phyloP scores from a whole-genome alignment of 2,329 filamentous ascomycete species.

The Diplodia corticola region DNA sequence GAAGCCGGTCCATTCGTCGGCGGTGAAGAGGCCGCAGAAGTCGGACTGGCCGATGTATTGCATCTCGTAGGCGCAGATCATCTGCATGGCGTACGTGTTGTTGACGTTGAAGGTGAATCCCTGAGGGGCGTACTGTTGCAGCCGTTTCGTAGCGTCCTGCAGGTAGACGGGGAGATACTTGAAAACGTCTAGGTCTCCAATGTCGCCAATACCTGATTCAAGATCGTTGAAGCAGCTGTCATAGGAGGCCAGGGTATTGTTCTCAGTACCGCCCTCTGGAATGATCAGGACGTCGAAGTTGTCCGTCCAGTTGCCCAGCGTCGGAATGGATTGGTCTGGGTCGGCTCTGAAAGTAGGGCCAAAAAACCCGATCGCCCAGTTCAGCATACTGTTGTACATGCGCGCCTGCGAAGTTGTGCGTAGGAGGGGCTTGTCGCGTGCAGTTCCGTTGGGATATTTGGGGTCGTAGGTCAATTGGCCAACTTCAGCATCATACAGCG shows the following conservation, averaged over 20 bases:
- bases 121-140: slow-evolving; percentile 49
- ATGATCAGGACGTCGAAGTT: slow-evolving; percentile 54
- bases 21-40: slow-evolving; percentile 57
- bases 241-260: slow-evolving; percentile 53
- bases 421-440: slow-evolving; percentile 47
- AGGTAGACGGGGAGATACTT: slow-evolving; percentile 52
- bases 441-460: slow-evolving; percentile 44
- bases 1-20: slow-evolving; percentile 57
- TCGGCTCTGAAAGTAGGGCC: slow-evolving; percentile 46
- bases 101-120: slow-evolving; percentile 52
- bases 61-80: slow-evolving; percentile 57
- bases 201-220: slow-evolving; percentile 33
- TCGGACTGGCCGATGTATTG: slow-evolving; percentile 52
- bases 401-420: slow-evolving; percentile 57
- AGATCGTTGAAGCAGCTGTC: slow-evolving; percentile 51
- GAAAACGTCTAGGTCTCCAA: slow-evolving; percentile 46
- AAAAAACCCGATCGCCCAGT: slow-evolving; percentile 56
- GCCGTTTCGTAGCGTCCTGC: slow-evolving; percentile 45
- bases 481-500: slow-evolving; percentile 51
- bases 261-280: slow-evolving; percentile 51
- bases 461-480: slow-evolving; percentile 53
- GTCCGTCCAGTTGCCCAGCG: slow-evolving; percentile 43
- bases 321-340: slow-evolving; percentile 36
- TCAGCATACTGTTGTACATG: slow-evolving; percentile 57
- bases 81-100: slow-evolving; percentile 52